Conservation (phyloP, 2,329 filamentous ascomycete species). For the Hypoxylon rubiginosum region DNA sequence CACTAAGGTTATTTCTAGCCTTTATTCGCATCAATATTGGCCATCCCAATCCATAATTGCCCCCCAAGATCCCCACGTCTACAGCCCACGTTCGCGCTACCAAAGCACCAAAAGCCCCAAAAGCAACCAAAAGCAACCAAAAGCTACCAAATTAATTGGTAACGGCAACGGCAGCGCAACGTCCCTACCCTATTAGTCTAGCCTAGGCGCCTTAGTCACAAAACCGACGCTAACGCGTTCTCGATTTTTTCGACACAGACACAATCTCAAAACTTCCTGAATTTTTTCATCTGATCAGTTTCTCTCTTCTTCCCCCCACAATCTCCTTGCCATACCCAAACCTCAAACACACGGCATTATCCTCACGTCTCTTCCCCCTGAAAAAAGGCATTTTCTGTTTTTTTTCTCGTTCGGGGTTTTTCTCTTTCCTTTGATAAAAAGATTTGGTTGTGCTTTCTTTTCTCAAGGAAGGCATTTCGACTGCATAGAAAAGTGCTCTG, state of each 20-base stretch:
- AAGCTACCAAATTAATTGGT: constrained; percentile 24
- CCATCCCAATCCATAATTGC: constrained; percentile 5
- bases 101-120: too few relatives aligned
- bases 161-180: constrained; percentile 9
- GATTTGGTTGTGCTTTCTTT: constrained; percentile 57
- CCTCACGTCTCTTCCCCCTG: constrained; percentile 31
- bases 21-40: not conserved
- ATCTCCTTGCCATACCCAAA: constrained; percentile 43
- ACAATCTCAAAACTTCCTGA: constrained; percentile 45
- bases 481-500: constrained; percentile 43
- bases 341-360: constrained; percentile 43
- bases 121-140: too few relatives aligned
- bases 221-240: constrained; percentile 40
- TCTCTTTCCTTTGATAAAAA: constrained; percentile 61
- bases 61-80: constrained; percentile 19
- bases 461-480: constrained; percentile 59
- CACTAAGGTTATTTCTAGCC: not conserved
- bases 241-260: constrained; percentile 43
- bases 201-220: constrained; percentile 37
- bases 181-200: constrained; percentile 16
- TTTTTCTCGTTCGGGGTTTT: constrained; percentile 50
- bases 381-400: constrained; percentile 48
- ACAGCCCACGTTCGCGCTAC: not conserved
- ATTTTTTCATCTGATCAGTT: constrained; percentile 45
- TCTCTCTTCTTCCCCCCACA: constrained; percentile 47